These are phyloP conservation scores for Saitoella complicata DNA, from an alignment of 805 yeast species.

Conservation along the genomic window DNA sequence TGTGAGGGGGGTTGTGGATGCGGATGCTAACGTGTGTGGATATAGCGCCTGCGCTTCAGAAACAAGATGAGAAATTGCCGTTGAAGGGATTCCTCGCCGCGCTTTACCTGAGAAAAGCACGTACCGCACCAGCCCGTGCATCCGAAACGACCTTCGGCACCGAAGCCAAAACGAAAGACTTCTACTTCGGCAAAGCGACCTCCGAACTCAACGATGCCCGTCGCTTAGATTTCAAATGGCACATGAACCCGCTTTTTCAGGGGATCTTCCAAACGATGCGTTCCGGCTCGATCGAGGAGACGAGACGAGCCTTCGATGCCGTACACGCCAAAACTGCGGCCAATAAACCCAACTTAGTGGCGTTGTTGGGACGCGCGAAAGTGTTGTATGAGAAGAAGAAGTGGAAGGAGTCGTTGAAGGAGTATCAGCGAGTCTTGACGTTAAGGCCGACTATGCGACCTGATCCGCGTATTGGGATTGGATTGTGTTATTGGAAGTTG, in stretches of 20 bases:
- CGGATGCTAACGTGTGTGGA: neutral
- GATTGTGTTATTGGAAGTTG: conserved; percentile 82
- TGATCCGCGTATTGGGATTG: conserved; percentile 89
- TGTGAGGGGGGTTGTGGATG: neutral
- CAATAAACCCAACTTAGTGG: conserved; percentile 44
- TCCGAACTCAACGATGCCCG: conserved; percentile 25
- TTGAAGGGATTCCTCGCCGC: conserved; percentile 55
- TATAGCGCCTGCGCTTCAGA: conserved; percentile 9
- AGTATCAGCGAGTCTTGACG: conserved; percentile 69
- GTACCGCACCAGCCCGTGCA: conserved; percentile 17
- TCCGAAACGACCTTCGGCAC: conserved; percentile 4
- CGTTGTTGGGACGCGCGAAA: conserved; percentile 73
- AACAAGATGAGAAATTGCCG: conserved; percentile 29
- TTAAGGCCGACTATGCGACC: conserved; percentile 61
- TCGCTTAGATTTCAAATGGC: conserved; percentile 29
- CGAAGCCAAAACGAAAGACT: conserved; percentile 4
- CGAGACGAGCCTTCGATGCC: conserved; percentile 50
- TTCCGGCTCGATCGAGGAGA: conserved; percentile 45
- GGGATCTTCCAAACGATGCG: conserved; percentile 18
- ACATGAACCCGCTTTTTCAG: conserved; percentile 43
- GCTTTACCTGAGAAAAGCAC: conserved; percentile 31
- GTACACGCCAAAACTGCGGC: conserved; percentile 34
- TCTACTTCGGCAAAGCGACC: conserved; percentile 1
- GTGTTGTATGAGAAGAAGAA: conserved; percentile 55
- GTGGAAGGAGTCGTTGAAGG: conserved; percentile 54